Evolutionary conservation across 2,329 filamentous ascomycete species (phyloP).

Genomic region (Alternaria triticimaculans): DNA sequence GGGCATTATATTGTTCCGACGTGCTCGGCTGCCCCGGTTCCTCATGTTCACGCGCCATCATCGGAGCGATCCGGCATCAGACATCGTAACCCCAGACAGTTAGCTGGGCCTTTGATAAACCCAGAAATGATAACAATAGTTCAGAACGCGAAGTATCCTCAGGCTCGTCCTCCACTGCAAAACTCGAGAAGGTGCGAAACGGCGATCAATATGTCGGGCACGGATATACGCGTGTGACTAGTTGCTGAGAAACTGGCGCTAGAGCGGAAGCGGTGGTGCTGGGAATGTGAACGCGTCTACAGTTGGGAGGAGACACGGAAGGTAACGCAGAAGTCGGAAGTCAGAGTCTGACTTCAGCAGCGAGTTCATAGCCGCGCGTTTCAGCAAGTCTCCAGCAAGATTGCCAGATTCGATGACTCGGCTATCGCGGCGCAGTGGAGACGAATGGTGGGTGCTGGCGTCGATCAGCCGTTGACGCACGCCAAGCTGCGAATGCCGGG

Average conservation of each 20-base stretch:
- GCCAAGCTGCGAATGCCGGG: conserved; percentile 14
- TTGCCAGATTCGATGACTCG: not conserved
- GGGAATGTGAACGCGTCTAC: conserved; percentile 3
- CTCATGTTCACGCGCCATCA: conserved; percentile 7
- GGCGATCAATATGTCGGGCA: not conserved
- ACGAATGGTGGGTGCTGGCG: conserved; percentile 11
- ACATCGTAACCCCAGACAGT: not conserved
- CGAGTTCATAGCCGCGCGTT: not conserved
- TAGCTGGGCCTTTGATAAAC: not conserved
- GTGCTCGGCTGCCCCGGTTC: not conserved
- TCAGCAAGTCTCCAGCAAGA: not conserved
- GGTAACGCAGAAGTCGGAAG: not conserved
- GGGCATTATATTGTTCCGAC: not conserved
- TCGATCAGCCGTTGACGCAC: conserved; percentile 20
- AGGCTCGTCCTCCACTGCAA: not conserved
- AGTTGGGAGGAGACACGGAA: not conserved
- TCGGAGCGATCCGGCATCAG: not conserved
- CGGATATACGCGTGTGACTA: not conserved
- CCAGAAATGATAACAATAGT: too few species aligned
- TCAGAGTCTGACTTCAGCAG: not conserved
- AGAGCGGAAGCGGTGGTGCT: not conserved
- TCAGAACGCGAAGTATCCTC: not conserved
- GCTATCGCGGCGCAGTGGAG: conserved; percentile 9
- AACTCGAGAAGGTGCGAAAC: not conserved
- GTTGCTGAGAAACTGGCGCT: conserved; percentile 29